Conservation (phyloP, 73 alveolate species). For the Uronychia binucleata region DNA sequence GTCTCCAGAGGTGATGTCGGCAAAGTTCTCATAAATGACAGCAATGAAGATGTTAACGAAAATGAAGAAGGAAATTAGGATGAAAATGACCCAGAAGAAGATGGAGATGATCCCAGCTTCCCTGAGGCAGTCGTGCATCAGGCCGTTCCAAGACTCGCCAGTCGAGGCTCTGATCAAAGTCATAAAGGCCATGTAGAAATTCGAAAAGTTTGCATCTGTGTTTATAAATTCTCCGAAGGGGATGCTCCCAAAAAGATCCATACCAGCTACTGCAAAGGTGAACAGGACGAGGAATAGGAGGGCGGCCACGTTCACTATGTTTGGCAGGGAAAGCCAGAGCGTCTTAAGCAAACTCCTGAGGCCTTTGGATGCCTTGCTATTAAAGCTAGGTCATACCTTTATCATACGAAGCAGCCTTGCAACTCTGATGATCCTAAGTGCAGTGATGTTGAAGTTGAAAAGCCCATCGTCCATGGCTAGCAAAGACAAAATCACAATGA, state of each 20-base stretch:
- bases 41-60: slow-evolving; percentile 71
- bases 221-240: slow-evolving; percentile 42
- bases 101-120: slow-evolving; percentile 25
- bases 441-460: slow-evolving; percentile 56
- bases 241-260: slow-evolving; percentile 55
- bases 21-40: slow-evolving; percentile 65
- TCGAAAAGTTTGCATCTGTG: slow-evolving; percentile 56
- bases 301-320: slow-evolving; percentile 51
- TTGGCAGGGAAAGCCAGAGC: slow-evolving; percentile 63
- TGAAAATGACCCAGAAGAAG: slow-evolving; percentile 44
- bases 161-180: slow-evolving; percentile 46
- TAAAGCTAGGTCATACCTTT: no score
- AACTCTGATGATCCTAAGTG: slow-evolving; percentile 70
- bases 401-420: slow-evolving; percentile 70
- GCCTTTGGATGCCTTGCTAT: slow-evolving; percentile 70
- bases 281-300: slow-evolving; percentile 50
- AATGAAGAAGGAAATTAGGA: slow-evolving; percentile 32
- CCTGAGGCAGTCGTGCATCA: slow-evolving; percentile 69
- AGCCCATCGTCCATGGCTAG: slow-evolving; percentile 47
- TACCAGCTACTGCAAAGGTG: slow-evolving; percentile 66
- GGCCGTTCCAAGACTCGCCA: slow-evolving; percentile 74
- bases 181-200: slow-evolving; percentile 45
- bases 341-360: slow-evolving; percentile 67
- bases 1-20: slow-evolving; percentile 52
- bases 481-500: slow-evolving; percentile 39